Conservation (phyloP, 495 filamentous ascomycete genomes). For the Polyplosphaeria fusca region DNA sequence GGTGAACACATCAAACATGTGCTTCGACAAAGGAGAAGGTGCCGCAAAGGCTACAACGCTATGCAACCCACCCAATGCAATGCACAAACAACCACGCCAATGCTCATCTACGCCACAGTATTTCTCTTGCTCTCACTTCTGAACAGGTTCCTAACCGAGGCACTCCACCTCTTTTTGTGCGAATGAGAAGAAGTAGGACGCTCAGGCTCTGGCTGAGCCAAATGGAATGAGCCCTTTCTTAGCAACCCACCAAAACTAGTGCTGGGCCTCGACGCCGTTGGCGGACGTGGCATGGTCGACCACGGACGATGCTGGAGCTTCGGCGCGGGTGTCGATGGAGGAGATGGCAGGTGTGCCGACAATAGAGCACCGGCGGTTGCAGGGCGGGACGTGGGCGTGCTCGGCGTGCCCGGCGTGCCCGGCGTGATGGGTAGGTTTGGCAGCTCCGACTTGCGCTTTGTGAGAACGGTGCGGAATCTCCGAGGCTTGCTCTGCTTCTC, state of each 20-base stretch:
- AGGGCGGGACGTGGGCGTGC: background rate
- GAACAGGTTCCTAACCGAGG: constrained; percentile 7
- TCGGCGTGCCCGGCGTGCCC: background rate
- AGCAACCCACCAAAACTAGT: constrained; percentile 5
- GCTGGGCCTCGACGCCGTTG: background rate
- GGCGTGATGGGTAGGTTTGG: background rate
- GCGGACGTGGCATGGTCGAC: background rate
- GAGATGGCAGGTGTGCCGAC: background rate
- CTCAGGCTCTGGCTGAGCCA: background rate
- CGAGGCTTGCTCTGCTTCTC: constrained; percentile 20
- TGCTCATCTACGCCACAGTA: background rate
- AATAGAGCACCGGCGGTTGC: background rate
- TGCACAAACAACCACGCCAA: no score
- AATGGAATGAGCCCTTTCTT: background rate
- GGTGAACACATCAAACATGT: no score
- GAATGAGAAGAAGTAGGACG: background rate
- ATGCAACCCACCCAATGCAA: no score
- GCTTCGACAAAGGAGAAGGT: no score
- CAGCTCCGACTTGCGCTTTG: background rate
- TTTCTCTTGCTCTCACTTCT: background rate
- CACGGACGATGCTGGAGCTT: background rate
- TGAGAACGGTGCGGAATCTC: background rate
- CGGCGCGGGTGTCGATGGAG: background rate
- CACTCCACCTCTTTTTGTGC: constrained; percentile 6
- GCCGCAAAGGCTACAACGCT: no score